These are phyloP conservation scores for Aquilaria sinensis DNA, from an alignment of 345 rosid genomes.

Conservation along the genomic window DNA sequence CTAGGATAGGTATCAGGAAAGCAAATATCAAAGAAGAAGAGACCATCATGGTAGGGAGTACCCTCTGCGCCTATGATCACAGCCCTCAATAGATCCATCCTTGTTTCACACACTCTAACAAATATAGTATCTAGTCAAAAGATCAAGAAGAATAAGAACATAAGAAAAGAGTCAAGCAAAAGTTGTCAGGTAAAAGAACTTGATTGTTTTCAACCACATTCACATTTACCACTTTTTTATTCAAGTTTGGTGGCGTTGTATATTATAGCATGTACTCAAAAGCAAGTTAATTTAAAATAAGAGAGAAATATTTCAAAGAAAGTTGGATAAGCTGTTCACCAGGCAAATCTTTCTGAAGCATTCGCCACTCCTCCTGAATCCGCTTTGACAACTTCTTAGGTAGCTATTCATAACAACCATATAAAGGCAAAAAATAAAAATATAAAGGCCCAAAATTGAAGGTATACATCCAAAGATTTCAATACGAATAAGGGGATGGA, in stretches of 20 bases:
- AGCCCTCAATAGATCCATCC: conserved; percentile 95
- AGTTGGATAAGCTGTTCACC: conserved; percentile 30
- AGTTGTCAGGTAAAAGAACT: background rate
- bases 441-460: conserved; percentile 1
- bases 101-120: conserved; percentile 83
- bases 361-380: conserved; percentile 89
- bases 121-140: conserved; percentile 55
- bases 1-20: conserved; percentile 73
- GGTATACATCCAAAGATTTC: conserved; percentile 3
- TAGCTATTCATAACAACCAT: conserved; percentile 33
- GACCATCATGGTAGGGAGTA: conserved; percentile 96
- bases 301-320: background rate
- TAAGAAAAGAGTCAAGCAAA: conserved; percentile 1
- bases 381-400: conserved; percentile 61
- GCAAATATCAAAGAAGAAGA: conserved; percentile 82
- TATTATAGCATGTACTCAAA: background rate
- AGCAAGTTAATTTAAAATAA: background rate
- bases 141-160: conserved; percentile 7
- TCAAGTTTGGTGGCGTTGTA: background rate
- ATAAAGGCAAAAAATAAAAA: background rate
- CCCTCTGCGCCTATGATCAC: conserved; percentile 89
- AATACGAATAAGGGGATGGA: conserved; percentile 4
- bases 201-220: background rate
- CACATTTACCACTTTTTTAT: background rate
- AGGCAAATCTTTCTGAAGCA: conserved; percentile 82